These are phyloP conservation scores for Pontederia crassipes DNA, from an alignment of 176 grass and related monocot species.

Conservation along the genomic window DNA sequence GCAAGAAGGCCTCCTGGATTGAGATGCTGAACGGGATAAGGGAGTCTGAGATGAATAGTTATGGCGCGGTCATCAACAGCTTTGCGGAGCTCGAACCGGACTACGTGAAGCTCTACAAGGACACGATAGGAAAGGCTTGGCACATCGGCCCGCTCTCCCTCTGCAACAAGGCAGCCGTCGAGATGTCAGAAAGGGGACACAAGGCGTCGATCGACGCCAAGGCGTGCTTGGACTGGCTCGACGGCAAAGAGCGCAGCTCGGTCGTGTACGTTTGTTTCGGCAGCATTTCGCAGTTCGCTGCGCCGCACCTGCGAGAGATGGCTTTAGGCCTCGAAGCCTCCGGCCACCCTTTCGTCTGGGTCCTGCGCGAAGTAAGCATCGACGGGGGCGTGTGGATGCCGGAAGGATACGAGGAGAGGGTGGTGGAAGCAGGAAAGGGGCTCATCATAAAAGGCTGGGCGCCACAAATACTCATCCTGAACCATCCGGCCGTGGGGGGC, in stretches of 20 bases:
- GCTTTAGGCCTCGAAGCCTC: slow-evolving; percentile 30
- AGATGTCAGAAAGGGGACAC: slow-evolving; percentile 27
- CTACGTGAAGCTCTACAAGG: slow-evolving; percentile 30
- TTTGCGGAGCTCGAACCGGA: slow-evolving; percentile 43
- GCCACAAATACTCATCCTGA: not conserved
- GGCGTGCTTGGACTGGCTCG: slow-evolving; percentile 50
- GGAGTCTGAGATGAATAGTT: slow-evolving; percentile 25
- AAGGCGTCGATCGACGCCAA: slow-evolving; percentile 36
- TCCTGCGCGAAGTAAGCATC: not conserved
- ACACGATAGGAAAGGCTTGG: slow-evolving; percentile 29
- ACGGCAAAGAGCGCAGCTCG: slow-evolving; percentile 28
- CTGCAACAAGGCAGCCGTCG: slow-evolving; percentile 21
- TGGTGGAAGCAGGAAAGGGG: not conserved
- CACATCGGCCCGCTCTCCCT: slow-evolving; percentile 52
- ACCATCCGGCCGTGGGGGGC: not conserved
- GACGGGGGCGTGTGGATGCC: not conserved
- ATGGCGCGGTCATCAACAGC: slow-evolving; percentile 48
- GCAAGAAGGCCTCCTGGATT: not conserved
- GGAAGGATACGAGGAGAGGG: not conserved
- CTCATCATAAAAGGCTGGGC: not conserved
- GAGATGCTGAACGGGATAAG: slow-evolving; percentile 15
- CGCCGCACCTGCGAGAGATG: slow-evolving; percentile 54
- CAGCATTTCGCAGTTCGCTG: slow-evolving; percentile 30
- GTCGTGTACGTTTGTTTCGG: slow-evolving; percentile 72
- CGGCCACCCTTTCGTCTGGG: not conserved